A percentile compares a stretch with the other conserved stretches of the same genome.
Conservation (phyloP, 2,329 filamentous ascomycete species). For the Sporothrix humicola region DNA sequence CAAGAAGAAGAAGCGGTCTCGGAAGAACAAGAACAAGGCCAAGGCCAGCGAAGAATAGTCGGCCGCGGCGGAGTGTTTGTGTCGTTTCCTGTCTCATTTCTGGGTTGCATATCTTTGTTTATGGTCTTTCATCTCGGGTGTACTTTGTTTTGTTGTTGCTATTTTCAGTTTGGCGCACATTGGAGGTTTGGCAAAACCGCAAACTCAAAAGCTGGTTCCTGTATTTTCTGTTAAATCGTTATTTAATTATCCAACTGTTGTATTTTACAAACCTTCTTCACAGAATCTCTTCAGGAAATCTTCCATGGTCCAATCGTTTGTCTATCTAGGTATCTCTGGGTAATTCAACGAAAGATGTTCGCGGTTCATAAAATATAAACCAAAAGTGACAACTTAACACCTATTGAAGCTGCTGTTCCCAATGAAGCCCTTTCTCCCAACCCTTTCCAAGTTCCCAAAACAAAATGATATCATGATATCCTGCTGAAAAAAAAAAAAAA, state of each 20-base stretch:
- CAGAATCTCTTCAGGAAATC: background rate
- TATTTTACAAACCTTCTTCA: background rate
- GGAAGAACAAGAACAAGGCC: constrained; percentile 43
- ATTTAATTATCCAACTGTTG: background rate
- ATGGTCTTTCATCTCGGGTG: background rate
- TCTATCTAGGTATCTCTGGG: background rate
- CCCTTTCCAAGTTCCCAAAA: constrained; percentile 13
- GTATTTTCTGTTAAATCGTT: constrained; percentile 1
- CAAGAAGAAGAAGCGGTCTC: constrained; percentile 58
- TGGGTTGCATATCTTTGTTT: background rate
- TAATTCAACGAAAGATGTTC: background rate
- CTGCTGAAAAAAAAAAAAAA: background rate
- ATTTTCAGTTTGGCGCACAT: constrained; percentile 16
- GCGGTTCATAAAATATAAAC: background rate
- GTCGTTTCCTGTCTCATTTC: background rate
- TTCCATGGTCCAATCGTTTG: background rate
- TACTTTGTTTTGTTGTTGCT: background rate
- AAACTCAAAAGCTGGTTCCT: constrained; percentile 25
- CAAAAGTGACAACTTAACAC: background rate
- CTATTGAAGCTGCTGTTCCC: background rate
- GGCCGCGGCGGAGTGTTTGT: constrained; percentile 12
- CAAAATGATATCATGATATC: constrained; percentile 2
- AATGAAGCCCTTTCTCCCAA: background rate
- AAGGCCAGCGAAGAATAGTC: constrained; percentile 26
- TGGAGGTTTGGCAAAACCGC: constrained; percentile 31